A percentile compares a stretch with the other conserved stretches of the same genome.
Evolutionary conservation across 257 asterid species (phyloP).

Genomic region (Vinca minor): DNA sequence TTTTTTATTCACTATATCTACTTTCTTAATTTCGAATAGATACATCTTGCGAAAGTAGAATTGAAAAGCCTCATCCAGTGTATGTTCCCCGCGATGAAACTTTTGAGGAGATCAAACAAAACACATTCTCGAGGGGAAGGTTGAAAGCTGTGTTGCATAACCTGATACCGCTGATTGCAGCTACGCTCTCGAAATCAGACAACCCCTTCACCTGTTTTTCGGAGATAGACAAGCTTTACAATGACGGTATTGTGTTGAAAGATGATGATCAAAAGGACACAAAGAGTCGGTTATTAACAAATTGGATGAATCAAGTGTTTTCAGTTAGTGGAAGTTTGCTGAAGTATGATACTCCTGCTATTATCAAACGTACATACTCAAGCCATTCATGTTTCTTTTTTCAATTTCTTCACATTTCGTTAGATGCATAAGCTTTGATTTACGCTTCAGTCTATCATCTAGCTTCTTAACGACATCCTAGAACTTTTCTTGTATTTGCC

Average conservation of each 20-base stretch:
- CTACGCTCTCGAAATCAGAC: conserved; percentile 63
- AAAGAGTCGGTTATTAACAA: conserved; percentile 24
- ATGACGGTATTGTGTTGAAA: conserved; percentile 43
- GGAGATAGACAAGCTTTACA: conserved; percentile 67
- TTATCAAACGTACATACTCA: conserved; percentile 47
- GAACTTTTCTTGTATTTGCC: background rate
- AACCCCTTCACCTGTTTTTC: conserved; percentile 69
- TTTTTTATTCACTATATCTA: background rate
- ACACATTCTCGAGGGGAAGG: conserved; percentile 71
- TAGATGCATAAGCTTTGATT: too few relatives aligned
- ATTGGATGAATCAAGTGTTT: conserved; percentile 32
- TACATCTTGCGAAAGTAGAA: conserved; percentile 46
- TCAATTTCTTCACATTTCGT: conserved; percentile 7
- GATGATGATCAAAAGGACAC: conserved; percentile 24
- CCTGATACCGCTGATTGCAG: conserved; percentile 59
- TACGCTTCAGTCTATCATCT: too few relatives aligned
- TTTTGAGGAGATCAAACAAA: conserved; percentile 78
- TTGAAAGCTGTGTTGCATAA: conserved; percentile 77
- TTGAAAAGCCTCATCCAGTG: conserved; percentile 79
- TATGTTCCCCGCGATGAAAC: conserved; percentile 93
- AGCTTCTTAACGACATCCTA: too few relatives aligned
- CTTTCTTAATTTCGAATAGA: conserved; percentile 32
- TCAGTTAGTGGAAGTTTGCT: conserved; percentile 58
- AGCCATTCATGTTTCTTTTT: background rate
- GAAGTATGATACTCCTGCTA: conserved; percentile 74